Conservation (phyloP, 768 basidiomycete species). For the Russula olivacea region DNA sequence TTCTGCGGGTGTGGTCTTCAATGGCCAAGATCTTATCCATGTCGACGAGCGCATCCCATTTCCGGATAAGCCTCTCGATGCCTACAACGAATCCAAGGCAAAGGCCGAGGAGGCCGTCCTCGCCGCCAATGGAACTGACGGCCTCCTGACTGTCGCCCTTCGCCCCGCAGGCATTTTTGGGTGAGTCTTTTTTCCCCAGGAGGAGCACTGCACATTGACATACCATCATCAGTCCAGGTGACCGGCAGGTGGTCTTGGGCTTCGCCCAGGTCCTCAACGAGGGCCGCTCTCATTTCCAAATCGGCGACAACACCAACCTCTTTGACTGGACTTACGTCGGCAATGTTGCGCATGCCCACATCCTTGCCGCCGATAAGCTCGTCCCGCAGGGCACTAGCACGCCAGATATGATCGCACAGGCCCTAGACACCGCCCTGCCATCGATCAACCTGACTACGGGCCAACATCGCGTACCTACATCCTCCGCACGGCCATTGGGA, state of each 20-base stretch:
- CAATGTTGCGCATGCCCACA: constrained; percentile 90
- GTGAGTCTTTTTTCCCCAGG: constrained; percentile 38
- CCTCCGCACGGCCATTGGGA: constrained; percentile 73
- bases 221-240: constrained; percentile 64
- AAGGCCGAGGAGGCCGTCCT: constrained; percentile 81
- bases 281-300: constrained; percentile 85
- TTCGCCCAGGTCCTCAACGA: constrained; percentile 72
- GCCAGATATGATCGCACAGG: constrained; percentile 31
- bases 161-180: constrained; percentile 96
- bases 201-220: not conserved
- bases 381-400: constrained; percentile 45
- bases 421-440: constrained; percentile 49
- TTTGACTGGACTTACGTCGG: constrained; percentile 97
- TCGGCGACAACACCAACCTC: constrained; percentile 89
- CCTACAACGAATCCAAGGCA: constrained; percentile 93
- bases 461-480: constrained; percentile 67
- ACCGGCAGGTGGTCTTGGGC: constrained; percentile 79
- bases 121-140: constrained; percentile 77
- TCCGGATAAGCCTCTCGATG: constrained; percentile 73
- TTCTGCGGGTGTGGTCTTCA: constrained; percentile 86
- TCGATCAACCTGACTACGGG: constrained; percentile 61
- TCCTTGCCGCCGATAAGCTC: constrained; percentile 89
- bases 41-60: constrained; percentile 81
- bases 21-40: constrained; percentile 72
- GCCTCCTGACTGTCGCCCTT: constrained; percentile 82